These are phyloP conservation scores for Talaromyces sp. DNA, from an alignment of 2,329 filamentous ascomycete genomes.

Conservation along the genomic window DNA sequence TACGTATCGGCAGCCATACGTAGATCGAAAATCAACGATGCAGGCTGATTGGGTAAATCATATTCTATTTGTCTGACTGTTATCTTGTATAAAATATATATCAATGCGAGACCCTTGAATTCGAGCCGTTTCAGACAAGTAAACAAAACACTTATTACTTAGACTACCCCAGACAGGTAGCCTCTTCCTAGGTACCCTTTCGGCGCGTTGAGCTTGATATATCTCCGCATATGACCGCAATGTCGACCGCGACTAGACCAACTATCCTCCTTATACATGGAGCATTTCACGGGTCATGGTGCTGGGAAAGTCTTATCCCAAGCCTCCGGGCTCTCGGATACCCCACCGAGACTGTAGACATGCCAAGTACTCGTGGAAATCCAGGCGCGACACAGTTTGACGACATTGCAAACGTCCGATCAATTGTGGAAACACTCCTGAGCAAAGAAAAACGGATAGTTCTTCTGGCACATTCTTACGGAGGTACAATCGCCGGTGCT, in stretches of 20 bases:
- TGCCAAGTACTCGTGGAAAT: not conserved
- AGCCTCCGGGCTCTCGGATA: not conserved
- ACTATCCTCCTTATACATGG: conserved; percentile 7
- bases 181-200: no score
- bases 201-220: not conserved
- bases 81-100: no score
- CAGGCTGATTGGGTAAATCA: no score
- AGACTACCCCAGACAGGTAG: no score
- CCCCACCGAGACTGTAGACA: not conserved
- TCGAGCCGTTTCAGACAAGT: no score
- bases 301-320: not conserved
- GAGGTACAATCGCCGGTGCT: not conserved
- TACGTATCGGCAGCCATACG: no score
- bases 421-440: not conserved
- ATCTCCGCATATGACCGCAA: not conserved
- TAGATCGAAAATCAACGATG: no score
- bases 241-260: not conserved
- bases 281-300: conserved; percentile 9
- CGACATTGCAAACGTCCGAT: not conserved
- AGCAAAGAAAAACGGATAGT: not conserved
- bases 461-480: conserved; percentile 5
- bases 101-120: no score
- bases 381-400: not conserved
- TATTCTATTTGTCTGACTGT: no score
- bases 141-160: no score